These are phyloP conservation scores for Malus asiatica DNA, from an alignment of 306 rosid genomes.

Conservation along the genomic window DNA sequence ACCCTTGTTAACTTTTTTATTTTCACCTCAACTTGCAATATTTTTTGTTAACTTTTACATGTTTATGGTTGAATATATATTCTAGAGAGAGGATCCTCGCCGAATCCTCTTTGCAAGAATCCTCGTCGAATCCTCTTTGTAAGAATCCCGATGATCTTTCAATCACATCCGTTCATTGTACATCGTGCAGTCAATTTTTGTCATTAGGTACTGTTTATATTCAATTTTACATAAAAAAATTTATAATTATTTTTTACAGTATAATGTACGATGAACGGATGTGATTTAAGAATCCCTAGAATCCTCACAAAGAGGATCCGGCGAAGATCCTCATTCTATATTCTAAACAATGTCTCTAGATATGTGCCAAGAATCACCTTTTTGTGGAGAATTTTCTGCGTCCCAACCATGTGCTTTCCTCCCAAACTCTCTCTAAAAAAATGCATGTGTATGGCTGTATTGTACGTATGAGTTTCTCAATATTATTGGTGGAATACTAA, in stretches of 20 bases:
- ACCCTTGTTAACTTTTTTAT: no score
- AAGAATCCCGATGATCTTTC: no score
- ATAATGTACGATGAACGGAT: no score
- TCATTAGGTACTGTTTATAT: no score
- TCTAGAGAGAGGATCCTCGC: no score
- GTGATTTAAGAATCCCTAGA: accelerated
- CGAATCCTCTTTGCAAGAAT: no score
- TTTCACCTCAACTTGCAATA: conserved; percentile 22
- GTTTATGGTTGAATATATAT: not conserved
- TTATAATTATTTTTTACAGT: no score
- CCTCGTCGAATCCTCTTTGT: no score
- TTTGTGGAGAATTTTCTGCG: conserved; percentile 18
- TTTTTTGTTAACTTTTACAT: not conserved
- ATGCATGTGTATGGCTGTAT: not conserved
- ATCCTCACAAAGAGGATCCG: no score
- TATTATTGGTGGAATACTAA: not conserved
- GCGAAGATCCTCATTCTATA: not conserved
- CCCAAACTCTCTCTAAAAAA: not conserved
- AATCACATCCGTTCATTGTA: no score
- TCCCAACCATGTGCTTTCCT: conserved; percentile 23
- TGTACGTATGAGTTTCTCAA: not conserved
- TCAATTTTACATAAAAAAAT: no score
- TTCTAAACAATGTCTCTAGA: not conserved
- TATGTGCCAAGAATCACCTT: conserved; percentile 40
- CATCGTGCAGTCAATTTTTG: no score